These are phyloP conservation scores for Gynostemma pentaphyllum DNA, from an alignment of 306 rosid species.

Conservation along the genomic window DNA sequence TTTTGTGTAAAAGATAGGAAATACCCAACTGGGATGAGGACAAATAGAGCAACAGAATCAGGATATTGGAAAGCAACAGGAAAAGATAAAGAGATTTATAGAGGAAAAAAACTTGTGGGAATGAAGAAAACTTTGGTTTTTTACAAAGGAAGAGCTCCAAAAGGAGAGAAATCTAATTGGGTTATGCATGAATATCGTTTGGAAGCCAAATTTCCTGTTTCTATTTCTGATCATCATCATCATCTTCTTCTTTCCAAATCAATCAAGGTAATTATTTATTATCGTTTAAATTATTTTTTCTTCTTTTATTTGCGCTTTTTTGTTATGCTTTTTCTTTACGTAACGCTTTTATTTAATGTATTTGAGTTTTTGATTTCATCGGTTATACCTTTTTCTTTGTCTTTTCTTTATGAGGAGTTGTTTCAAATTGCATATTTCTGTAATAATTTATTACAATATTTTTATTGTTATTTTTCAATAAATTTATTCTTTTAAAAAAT, in stretches of 20 bases:
- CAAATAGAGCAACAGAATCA: constrained; percentile 5
- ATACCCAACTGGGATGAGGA: constrained; percentile 7
- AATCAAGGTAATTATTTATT: neutral
- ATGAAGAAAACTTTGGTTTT: constrained; percentile 17
- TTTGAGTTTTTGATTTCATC: no score
- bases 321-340: no score
- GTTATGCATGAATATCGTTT: constrained; percentile 14
- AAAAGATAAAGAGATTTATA: constrained; percentile 4
- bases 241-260: neutral
- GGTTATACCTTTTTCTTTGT: no score
- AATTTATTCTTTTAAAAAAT: no score
- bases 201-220: neutral
- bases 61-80: constrained; percentile 16
- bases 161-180: constrained; percentile 14
- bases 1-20: constrained; percentile 8
- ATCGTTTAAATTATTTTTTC: no score
- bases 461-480: no score
- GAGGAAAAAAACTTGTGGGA: neutral
- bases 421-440: no score
- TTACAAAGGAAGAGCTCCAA: constrained; percentile 10
- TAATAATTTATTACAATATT: no score
- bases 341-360: no score
- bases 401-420: no score
- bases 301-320: no score
- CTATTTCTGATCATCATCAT: no score